Conservation (phyloP, 306 rosid species). For the Malus sylvestris region DNA sequence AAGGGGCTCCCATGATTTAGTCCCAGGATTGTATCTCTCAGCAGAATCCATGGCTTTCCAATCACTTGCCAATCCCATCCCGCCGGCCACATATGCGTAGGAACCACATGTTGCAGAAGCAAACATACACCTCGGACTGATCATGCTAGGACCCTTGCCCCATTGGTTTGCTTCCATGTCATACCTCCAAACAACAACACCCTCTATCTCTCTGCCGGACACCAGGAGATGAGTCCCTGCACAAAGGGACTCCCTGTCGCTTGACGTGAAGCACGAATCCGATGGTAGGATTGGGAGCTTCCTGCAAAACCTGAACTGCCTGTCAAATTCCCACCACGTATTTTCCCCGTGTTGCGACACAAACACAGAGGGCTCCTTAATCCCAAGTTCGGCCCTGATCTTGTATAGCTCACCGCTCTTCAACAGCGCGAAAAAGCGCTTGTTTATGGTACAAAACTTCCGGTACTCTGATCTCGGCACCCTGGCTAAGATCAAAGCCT, state of each 20-base stretch:
- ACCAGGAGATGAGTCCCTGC: conserved; percentile 75
- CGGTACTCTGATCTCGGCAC: conserved; percentile 64
- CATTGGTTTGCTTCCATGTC: conserved; percentile 44
- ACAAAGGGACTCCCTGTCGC: conserved; percentile 68
- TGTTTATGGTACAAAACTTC: conserved; percentile 50
- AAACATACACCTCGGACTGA: conserved; percentile 57
- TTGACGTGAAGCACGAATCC: conserved; percentile 35
- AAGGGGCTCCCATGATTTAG: conserved; percentile 47
- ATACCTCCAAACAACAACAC: conserved; percentile 56
- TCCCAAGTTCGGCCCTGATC: conserved; percentile 50
- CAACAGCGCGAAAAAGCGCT: conserved; percentile 36
- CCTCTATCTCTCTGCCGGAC: conserved; percentile 55
- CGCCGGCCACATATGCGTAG: conserved; percentile 68
- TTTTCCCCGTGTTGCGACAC: conserved; percentile 61
- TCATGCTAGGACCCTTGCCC: conserved; percentile 70
- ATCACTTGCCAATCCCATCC: conserved; percentile 30
- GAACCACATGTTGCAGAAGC: conserved; percentile 71
- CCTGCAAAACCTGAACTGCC: conserved; percentile 40
- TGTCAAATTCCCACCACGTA: conserved; percentile 68
- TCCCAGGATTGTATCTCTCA: conserved; percentile 56
- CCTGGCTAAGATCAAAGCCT: conserved; percentile 60
- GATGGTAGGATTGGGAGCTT: conserved; percentile 58
- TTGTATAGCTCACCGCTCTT: conserved; percentile 58
- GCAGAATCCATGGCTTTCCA: conserved; percentile 41
- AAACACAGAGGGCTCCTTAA: conserved; percentile 59